Evolutionary conservation across 2,329 filamentous ascomycete genomes (phyloP).

Genomic region (Fusarium irregulare): DNA sequence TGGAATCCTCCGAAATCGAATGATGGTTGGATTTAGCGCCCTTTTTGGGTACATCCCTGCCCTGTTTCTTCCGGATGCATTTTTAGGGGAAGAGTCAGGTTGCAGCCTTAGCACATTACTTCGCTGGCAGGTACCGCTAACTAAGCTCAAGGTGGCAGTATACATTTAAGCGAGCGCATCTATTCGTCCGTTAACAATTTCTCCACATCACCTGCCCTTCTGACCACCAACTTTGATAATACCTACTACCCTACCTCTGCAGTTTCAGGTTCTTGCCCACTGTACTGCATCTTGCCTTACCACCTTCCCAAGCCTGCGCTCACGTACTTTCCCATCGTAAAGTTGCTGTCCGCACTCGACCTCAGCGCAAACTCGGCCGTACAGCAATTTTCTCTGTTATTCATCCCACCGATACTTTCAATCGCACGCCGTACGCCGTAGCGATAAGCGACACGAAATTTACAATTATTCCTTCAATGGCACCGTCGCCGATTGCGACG

Average conservation of each 20-base stretch:
- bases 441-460: slow-evolving; percentile 27
- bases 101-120: slow-evolving; percentile 25
- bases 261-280: slow-evolving; percentile 32
- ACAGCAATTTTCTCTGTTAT: not conserved
- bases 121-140: slow-evolving; percentile 7
- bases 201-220: slow-evolving; percentile 46
- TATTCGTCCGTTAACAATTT: slow-evolving; percentile 40
- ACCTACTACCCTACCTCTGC: slow-evolving; percentile 23
- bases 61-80: slow-evolving; percentile 42
- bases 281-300: slow-evolving; percentile 15
- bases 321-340: slow-evolving; percentile 32
- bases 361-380: slow-evolving; percentile 17
- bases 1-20: slow-evolving; percentile 48
- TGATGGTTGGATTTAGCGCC: slow-evolving; percentile 33
- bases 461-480: slow-evolving; percentile 48
- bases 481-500: slow-evolving; percentile 52
- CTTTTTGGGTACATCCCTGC: slow-evolving; percentile 32
- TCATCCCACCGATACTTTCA: slow-evolving; percentile 10
- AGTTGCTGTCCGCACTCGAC: slow-evolving; percentile 5
- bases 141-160: not conserved
- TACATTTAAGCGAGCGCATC: slow-evolving; percentile 23
- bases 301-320: slow-evolving; percentile 27
- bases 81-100: slow-evolving; percentile 16
- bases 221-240: slow-evolving; percentile 29
- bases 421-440: slow-evolving; percentile 19